phyloP scores from a whole-genome alignment of 768 basidiomycete genomes.

The Psilocybe cyanescens region DNA sequence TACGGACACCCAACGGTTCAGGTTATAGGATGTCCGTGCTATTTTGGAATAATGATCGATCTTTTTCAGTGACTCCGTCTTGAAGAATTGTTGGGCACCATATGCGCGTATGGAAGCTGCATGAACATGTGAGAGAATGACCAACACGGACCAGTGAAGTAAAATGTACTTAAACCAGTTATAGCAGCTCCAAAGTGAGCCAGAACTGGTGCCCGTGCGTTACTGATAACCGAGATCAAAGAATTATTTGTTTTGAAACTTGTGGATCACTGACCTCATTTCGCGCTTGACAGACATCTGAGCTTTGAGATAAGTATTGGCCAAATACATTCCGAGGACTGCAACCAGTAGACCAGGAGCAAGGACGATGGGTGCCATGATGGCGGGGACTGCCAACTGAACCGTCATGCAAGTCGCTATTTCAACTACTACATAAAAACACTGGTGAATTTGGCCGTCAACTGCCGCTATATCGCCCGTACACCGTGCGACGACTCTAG shows the following conservation, averaged over 20 bases:
- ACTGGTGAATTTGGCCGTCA: constrained; percentile 44
- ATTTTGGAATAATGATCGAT: constrained; percentile 58
- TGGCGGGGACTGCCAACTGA: constrained; percentile 46
- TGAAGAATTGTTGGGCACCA: constrained; percentile 58
- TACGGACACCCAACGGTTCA: constrained; percentile 52
- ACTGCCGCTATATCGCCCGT: constrained; percentile 69
- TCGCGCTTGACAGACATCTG: constrained; percentile 50
- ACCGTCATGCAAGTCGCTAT: constrained; percentile 39
- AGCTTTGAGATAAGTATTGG: constrained; percentile 47
- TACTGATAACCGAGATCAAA: constrained; percentile 18
- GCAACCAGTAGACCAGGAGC: constrained; percentile 47
- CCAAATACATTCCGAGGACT: constrained; percentile 45
- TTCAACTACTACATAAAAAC: constrained; percentile 30
- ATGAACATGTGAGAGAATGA: not conserved
- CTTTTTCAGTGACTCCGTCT: constrained; percentile 46
- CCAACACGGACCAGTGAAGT: not conserved
- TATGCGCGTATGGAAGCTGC: constrained; percentile 68
- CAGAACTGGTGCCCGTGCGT: constrained; percentile 40
- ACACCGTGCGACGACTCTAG: constrained; percentile 65
- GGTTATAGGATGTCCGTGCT: constrained; percentile 52
- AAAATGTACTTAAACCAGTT: constrained; percentile 50
- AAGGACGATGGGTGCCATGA: constrained; percentile 49
- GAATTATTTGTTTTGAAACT: not conserved
- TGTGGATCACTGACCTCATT: not conserved
- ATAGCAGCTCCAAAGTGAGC: constrained; percentile 53